Base-by-base conservation (phyloP, 2,329 filamentous ascomycete species). In the Paraphoma sp. region DNA sequence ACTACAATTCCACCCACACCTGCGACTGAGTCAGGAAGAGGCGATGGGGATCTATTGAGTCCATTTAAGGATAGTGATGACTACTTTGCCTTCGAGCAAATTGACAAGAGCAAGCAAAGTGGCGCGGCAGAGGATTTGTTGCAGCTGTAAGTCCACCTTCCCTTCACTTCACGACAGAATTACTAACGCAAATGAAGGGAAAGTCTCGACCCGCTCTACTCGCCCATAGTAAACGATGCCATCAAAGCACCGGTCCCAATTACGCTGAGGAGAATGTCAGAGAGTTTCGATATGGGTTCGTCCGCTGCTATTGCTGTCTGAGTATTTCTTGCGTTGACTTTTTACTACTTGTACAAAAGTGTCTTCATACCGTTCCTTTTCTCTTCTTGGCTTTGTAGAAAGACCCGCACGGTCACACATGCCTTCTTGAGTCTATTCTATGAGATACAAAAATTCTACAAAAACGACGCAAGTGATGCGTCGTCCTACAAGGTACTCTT, bases 1-100 rank as follows among this genome's bases (percentile, higher is more conserved):
- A 68, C 69, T 9, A 73, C 75, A 0, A 79, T 80, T 30, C 77
- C 78, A n/a, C 77, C 74, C 3, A 81, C 77, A 6, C 77, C 78
- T n/a, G 51, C 64, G 14, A 47, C 47, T 8, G 70, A 74, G 2
- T 36, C 33, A 10, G 47, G 53, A 12, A 58, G 62, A 7, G 59
- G 51, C 12, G 45, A 58, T 12, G 55, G 51, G 18, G 40, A 40
- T 38, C 38, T 54, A 11, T 41, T 71, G 18, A 76, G 76, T 57
- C 78, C 78, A 0, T 80, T 80, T 55, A 77, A 78, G 28, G 54
- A 67, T 30, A 70, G 63, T 28, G 60, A 58, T 8, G 71, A 70
- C 29, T 73, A 73, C 48, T 74, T 73, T 53, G 60, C 66, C 1
- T 72, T 72, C 41, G 63, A 66, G 50, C 45, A 60, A 41, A 30